Evolutionary conservation across 106 monocot species (phyloP).

Genomic region (Dioscorea alata): DNA sequence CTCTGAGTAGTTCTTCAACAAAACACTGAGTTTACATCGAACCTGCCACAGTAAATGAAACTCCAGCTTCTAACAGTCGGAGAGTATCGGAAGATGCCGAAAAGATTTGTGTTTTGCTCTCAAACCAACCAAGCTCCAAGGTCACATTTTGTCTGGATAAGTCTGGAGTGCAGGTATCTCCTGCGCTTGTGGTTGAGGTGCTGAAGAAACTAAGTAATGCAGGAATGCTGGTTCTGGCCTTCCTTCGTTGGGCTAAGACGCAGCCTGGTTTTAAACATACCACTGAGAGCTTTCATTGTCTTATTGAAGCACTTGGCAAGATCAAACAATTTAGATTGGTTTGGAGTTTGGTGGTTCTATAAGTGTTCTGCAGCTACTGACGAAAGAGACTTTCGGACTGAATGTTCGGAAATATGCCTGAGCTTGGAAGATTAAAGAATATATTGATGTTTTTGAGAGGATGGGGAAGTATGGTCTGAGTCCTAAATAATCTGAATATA

Average conservation of each 20-base stretch:
- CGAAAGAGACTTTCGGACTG: slow-evolving; percentile 59
- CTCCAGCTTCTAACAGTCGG: no score
- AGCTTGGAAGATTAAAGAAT: slow-evolving; percentile 64
- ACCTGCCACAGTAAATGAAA: no score
- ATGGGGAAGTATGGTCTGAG: slow-evolving; percentile 51
- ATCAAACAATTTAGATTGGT: slow-evolving; percentile 72
- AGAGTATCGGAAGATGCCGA: no score
- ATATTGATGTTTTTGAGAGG: slow-evolving; percentile 59
- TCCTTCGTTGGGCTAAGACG: slow-evolving; percentile 75
- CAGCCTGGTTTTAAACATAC: slow-evolving; percentile 46
- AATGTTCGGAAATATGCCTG: slow-evolving; percentile 67
- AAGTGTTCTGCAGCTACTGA: slow-evolving; percentile 34
- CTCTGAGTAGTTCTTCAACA: no score
- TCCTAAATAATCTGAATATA: slow-evolving; percentile 55
- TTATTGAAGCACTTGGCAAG: slow-evolving; percentile 90
- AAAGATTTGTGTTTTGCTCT: no score
- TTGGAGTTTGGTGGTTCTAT: slow-evolving; percentile 70
- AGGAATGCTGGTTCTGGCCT: slow-evolving; percentile 53
- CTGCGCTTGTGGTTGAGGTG: no score
- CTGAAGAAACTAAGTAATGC: slow-evolving; percentile 69
- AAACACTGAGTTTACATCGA: no score
- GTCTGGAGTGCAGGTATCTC: no score
- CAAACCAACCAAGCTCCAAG: no score
- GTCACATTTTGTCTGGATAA: no score
- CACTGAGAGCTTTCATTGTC: slow-evolving; percentile 45